phyloP scores from a whole-genome alignment of 2,329 filamentous ascomycete genomes.

The Ascocoryne sarcoides region DNA sequence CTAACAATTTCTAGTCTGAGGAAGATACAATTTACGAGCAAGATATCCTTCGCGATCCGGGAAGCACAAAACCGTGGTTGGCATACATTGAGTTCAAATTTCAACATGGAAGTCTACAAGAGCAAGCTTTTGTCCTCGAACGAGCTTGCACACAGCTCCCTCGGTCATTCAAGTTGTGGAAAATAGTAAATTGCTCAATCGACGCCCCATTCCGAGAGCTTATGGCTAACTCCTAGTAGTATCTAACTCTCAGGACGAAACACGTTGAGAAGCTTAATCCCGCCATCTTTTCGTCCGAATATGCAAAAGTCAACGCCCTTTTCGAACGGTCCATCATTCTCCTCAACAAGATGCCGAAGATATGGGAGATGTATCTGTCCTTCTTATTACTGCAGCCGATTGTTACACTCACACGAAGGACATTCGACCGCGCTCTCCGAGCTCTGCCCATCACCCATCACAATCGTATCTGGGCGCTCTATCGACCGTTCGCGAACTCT shows the following conservation, averaged over 20 bases:
- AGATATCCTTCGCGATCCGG: constrained; percentile 78
- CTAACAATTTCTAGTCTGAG: constrained; percentile 49
- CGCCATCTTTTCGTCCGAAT: constrained; percentile 69
- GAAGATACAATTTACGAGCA: constrained; percentile 96
- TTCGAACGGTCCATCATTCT: constrained; percentile 90
- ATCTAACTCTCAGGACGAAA: constrained; percentile 74
- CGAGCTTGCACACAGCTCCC: constrained; percentile 83
- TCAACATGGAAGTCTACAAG: constrained; percentile 73
- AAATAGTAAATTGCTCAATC: constrained; percentile 52
- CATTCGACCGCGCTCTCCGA: constrained; percentile 85
- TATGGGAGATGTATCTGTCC: constrained; percentile 95
- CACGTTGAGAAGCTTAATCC: constrained; percentile 79
- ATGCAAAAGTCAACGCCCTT: constrained; percentile 85
- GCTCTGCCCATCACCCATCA: constrained; percentile 92
- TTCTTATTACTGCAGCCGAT: constrained; percentile 90
- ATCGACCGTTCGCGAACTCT: constrained; percentile 83
- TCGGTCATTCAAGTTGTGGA: constrained; percentile 97
- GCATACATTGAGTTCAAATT: constrained; percentile 87
- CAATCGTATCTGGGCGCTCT: constrained; percentile 88
- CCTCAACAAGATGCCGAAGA: constrained; percentile 95
- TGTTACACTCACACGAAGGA: constrained; percentile 74
- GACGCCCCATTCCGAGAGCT: neutral
- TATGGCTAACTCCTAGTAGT: constrained; percentile 40
- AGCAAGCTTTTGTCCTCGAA: constrained; percentile 83
- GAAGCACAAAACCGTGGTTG: constrained; percentile 88